Evolutionary conservation across 768 basidiomycete species (phyloP).

Genomic region (Russula olivacea): DNA sequence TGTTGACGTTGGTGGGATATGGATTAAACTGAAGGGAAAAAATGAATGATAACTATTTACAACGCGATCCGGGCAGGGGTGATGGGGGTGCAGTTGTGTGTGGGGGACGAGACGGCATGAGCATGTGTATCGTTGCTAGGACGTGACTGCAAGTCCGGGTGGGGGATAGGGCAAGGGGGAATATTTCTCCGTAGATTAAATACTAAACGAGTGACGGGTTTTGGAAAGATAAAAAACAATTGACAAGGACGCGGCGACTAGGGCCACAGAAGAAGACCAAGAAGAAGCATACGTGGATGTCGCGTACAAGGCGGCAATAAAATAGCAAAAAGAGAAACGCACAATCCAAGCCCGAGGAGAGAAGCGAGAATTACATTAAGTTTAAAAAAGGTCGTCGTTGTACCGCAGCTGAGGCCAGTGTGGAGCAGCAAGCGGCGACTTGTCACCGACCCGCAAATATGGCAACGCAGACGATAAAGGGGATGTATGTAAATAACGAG

Average conservation of each 20-base stretch:
- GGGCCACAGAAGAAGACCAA: neutral
- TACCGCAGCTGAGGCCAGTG: neutral
- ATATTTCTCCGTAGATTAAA: conserved; percentile 5
- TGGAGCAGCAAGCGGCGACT: neutral
- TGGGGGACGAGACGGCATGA: neutral
- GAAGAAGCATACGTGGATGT: conserved; percentile 1
- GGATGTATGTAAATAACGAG: conserved; percentile 69
- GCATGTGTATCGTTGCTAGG: neutral
- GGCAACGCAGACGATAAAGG: conserved; percentile 69
- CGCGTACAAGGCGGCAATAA: conserved; percentile 2
- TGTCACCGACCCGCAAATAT: conserved; percentile 41
- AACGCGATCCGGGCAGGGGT: neutral
- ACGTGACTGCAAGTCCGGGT: conserved; percentile 2
- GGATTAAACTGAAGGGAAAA: neutral
- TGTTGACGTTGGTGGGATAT: neutral
- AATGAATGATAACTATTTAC: neutral
- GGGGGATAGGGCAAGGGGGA: neutral
- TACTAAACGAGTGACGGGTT: neutral
- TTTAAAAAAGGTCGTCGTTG: neutral
- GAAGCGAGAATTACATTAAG: neutral
- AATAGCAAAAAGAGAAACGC: neutral
- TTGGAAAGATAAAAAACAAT: neutral
- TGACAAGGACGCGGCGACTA: neutral
- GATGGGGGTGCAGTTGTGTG: neutral
- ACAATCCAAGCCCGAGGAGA: conserved; percentile 9